A percentile compares a stretch with the other conserved stretches of the same genome.
These are phyloP conservation scores for Thielaviopsis punctulata DNA, from an alignment of 2,329 filamentous ascomycete species.

Conservation along the genomic window DNA sequence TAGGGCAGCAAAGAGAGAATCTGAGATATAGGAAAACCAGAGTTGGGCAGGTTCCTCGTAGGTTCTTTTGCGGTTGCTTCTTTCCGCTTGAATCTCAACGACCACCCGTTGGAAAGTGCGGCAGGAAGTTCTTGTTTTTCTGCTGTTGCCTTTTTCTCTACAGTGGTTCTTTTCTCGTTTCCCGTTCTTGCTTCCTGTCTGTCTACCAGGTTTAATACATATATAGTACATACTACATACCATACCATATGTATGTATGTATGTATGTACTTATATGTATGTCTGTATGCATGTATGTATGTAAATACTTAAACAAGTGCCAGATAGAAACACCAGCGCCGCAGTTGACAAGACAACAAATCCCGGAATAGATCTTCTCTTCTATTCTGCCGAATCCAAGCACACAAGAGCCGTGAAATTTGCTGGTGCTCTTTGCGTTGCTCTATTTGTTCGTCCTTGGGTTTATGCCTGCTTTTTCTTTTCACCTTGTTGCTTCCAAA, in stretches of 20 bases:
- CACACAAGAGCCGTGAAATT: neutral
- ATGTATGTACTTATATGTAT: too few relatives aligned
- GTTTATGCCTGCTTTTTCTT: too few relatives aligned
- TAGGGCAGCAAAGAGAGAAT: neutral
- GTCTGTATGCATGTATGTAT: neutral
- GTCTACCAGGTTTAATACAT: neutral
- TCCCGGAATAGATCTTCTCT: neutral
- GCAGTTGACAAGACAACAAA: neutral
- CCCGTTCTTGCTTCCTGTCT: neutral
- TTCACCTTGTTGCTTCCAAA: too few relatives aligned
- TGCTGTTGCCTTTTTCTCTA: neutral
- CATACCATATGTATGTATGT: too few relatives aligned
- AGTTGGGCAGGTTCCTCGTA: neutral
- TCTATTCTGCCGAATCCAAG: neutral
- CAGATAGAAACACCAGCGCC: neutral
- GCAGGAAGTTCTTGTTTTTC: neutral
- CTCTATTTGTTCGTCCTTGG: neutral
- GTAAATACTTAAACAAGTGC: neutral
- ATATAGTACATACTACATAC: too few relatives aligned
- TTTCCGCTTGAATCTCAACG: neutral
- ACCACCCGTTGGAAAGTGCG: too few relatives aligned
- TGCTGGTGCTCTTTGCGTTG: neutral
- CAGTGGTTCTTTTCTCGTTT: neutral
- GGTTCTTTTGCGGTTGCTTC: neutral
- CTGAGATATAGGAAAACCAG: too few relatives aligned